Percentiles rank a stretch among this genome's conserved stretches.
Conservation (phyloP, 2,329 filamentous ascomycete species). For the Leptographium lundbergii region DNA sequence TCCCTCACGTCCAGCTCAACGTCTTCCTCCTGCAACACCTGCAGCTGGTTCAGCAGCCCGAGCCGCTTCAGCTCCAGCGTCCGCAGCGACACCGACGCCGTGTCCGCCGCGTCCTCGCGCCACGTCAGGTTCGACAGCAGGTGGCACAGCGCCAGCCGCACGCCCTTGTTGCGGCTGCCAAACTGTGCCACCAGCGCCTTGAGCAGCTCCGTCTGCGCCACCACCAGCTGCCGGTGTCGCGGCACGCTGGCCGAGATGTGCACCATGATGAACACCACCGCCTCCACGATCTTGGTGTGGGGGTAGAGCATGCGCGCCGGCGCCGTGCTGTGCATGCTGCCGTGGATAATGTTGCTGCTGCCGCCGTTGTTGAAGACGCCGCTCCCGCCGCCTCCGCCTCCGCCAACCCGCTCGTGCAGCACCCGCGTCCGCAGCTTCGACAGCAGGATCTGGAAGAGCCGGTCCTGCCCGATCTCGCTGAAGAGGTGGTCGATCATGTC, state of each 20-base stretch:
- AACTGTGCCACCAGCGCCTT: conserved; percentile 62
- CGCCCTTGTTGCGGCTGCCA: conserved; percentile 55
- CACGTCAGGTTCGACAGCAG: conserved; percentile 77
- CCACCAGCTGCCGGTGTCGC: conserved; percentile 63
- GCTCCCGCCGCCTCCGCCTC: conserved; percentile 23
- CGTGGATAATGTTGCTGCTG: conserved; percentile 38
- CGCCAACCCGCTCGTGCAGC: conserved; percentile 22
- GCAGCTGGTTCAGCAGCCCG: conserved; percentile 56
- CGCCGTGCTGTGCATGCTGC: too few species aligned
- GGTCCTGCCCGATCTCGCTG: conserved; percentile 58
- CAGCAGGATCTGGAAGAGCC: conserved; percentile 68
- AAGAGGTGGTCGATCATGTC: conserved; percentile 82
- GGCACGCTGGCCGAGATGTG: conserved; percentile 78
- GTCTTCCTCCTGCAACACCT: conserved; percentile 51
- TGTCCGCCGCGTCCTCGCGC: conserved; percentile 61
- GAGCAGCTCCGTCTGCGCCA: conserved; percentile 65
- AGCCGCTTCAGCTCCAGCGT: conserved; percentile 56
- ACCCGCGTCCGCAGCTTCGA: conserved; percentile 59
- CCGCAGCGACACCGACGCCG: conserved; percentile 50
- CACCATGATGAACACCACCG: conserved; percentile 71
- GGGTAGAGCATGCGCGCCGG: conserved; percentile 36
- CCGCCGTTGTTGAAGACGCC: conserved; percentile 22
- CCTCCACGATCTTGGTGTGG: conserved; percentile 58
- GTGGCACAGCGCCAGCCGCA: conserved; percentile 71
- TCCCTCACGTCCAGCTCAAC: conserved; percentile 71